These are phyloP conservation scores for Claviceps fusiformis DNA, from an alignment of 2,329 filamentous ascomycete genomes.

Conservation along the genomic window DNA sequence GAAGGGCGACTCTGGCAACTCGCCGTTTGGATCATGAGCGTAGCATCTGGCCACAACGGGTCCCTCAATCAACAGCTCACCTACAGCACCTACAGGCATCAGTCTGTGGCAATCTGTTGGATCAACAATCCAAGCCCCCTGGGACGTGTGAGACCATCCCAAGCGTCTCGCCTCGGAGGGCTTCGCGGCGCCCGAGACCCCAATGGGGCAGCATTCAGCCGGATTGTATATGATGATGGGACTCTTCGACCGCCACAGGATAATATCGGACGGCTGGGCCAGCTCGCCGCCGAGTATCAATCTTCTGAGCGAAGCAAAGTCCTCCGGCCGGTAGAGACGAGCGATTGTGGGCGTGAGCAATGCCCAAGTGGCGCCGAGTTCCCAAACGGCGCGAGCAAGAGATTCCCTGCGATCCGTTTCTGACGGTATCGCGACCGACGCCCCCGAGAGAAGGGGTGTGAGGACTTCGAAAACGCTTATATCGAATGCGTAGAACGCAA, in stretches of 20 bases:
- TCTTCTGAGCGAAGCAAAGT: slow-evolving; percentile 6
- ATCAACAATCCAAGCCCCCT: background rate
- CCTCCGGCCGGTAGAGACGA: background rate
- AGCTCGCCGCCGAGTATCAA: slow-evolving; percentile 13
- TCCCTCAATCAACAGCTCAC: slow-evolving; percentile 17
- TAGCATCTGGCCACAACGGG: slow-evolving; percentile 42
- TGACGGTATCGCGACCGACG: slow-evolving; percentile 9
- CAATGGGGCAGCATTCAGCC: slow-evolving; percentile 8
- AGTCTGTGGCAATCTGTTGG: background rate
- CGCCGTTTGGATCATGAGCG: slow-evolving; percentile 29
- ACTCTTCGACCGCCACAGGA: slow-evolving; percentile 8
- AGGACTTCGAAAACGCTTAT: slow-evolving; percentile 7
- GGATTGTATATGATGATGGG: slow-evolving; percentile 28
- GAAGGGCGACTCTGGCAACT: background rate
- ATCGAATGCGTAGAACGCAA: slow-evolving; percentile 11
- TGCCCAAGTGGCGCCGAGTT: slow-evolving; percentile 3
- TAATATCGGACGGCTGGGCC: slow-evolving; percentile 16
- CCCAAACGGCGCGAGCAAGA: slow-evolving; percentile 5
- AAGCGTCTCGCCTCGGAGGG: background rate
- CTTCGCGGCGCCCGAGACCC: slow-evolving; percentile 11
- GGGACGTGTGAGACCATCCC: slow-evolving; percentile 1
- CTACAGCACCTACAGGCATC: background rate
- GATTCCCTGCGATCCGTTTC: slow-evolving; percentile 6
- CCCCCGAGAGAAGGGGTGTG: slow-evolving; percentile 6
- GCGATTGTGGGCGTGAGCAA: slow-evolving; percentile 7